Evolutionary conservation across 192 early-diverging fungal species (phyloP), one percentile per base, ranked within the genome.

Genomic region (Backusella parvicylindrica): DNA sequence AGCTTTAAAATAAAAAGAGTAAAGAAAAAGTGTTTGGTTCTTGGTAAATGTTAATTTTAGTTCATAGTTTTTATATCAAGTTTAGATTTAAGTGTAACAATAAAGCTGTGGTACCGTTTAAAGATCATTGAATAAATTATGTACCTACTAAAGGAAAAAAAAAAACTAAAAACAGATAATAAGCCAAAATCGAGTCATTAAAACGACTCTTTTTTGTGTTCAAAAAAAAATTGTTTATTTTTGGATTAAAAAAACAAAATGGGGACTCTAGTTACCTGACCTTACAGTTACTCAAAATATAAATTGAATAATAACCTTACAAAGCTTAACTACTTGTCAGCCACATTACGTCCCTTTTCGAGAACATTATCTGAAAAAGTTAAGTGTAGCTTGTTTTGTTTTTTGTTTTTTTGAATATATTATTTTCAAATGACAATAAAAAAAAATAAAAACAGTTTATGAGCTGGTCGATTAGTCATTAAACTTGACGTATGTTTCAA

Each of bases 1-100:
- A n/a, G n/a, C n/a, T 56, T 56, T 56, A 56, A 67, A 23, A 67
- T 35, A 68, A 2, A 38, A 38, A 68, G n/a, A 68, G 66, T 35
- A 36, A 68, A 68, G 33, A 68, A 28, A 64, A 23, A n/a, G 8
- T 12, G 30, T 37, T 33, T 23, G 43, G 13, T 37, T 68, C 66
- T 18, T 37, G 66, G 66, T 56, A 56, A 56, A 56, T 26, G 23
- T 13, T 56, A 9, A 26, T 12, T 56, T 56, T 56, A 56, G 53
- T 13, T 56, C 53, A 26, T 56, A 1, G 21, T 11, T 56, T 56
- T 56, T 56, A 56, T 56, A 56, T 28, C 9, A 26, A 2, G 53
- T 9, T 56, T 12, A 56, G 0, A 12, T 23, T 56, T 56, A 26
- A 26, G 21, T 56, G 53, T 56, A 56, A 56, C 53, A 56, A 56